A percentile compares a stretch with the other conserved stretches of the same genome.
Conservation (phyloP, 768 basidiomycete genomes). For the Rhizopogon roseolus region DNA sequence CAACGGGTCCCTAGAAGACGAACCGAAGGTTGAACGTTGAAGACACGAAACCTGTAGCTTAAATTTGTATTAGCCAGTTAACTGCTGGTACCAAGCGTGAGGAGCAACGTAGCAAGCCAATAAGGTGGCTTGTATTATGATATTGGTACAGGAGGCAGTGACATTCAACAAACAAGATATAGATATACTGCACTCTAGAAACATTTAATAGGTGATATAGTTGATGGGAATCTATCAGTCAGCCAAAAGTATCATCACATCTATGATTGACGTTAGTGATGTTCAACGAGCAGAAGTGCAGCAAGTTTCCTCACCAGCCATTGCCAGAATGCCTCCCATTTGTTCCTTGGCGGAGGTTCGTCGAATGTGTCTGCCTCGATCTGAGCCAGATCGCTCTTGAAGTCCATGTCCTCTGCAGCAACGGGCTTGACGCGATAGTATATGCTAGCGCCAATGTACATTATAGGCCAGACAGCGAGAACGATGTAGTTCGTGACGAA, state of each 20-base stretch:
- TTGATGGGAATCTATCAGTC: neutral
- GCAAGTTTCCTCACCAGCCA: conserved; percentile 58
- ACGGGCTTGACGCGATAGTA: conserved; percentile 25
- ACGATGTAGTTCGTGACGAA: conserved; percentile 87
- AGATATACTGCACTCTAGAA: neutral
- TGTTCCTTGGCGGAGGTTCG: conserved; percentile 67
- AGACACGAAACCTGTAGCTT: too few relatives aligned
- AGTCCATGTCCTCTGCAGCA: conserved; percentile 74
- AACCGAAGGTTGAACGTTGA: too few relatives aligned
- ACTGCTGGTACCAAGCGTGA: too few relatives aligned
- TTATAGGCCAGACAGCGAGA: conserved; percentile 62
- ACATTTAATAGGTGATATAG: neutral
- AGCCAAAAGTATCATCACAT: neutral
- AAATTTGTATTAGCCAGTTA: too few relatives aligned
- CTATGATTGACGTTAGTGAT: neutral
- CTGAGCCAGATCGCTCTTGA: conserved; percentile 62
- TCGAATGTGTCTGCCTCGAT: conserved; percentile 70
- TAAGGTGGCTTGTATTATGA: neutral
- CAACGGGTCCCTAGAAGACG: too few relatives aligned
- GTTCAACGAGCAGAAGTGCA: neutral
- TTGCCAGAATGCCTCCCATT: conserved; percentile 65
- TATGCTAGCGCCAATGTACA: conserved; percentile 60
- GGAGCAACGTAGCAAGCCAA: neutral
- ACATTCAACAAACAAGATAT: neutral
- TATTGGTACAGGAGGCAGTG: neutral